Base-by-base conservation (phyloP, 108 stramenopile genomes). In the Nitzschia putrida region DNA sequence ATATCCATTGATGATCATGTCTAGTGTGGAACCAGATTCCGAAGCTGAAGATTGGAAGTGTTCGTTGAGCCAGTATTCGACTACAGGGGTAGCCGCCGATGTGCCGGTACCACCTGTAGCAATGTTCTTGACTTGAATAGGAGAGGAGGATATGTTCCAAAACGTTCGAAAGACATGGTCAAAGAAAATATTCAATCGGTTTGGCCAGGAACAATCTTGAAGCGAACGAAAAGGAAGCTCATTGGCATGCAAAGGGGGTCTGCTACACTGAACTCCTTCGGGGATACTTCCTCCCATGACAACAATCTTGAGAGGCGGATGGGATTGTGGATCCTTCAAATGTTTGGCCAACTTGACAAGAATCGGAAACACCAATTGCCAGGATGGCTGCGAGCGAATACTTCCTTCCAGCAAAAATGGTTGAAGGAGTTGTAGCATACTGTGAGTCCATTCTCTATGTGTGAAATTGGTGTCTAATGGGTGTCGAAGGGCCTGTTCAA, bases 1-100 rank as follows among this genome's bases (percentile, higher is more conserved):
- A 53, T 87, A 90, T 41, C 80, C 84, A 77, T 87, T 90, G 54
- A 90, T 74, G 3, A 90, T 59, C 12, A 90, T 49, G 61, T 90
- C 86, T 4, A 34, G 29, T 1, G 29, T 34, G 29, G 29, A 34
- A 34, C 29, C 29, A 4, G 29, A 34, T 34, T 34, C 29, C 12
- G 89, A 79, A 57, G 80, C 67, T 49, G 79, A 68, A 8, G 55
- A 66, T 0, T 78, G 47, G 39, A 82, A 29, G n/a, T 79, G 52
- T 0, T 57, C 56, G 52, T 80, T 74, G 49, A 82, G 43, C 49
- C 64, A 51, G 53, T 82, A 72, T 34, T 77, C 81, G 66, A 84
- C 63, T 72, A 66, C 75, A 58, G 58, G 81, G 58, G 39, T 43
- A 47, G 52, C 82, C 71, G 60, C 72, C 61, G 51, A 69, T 60